A percentile compares a stretch with the other conserved stretches of the same genome.
These are phyloP conservation scores for Candida tetrigidarum DNA, from an alignment of 1,139 yeast genomes.

Conservation along the genomic window DNA sequence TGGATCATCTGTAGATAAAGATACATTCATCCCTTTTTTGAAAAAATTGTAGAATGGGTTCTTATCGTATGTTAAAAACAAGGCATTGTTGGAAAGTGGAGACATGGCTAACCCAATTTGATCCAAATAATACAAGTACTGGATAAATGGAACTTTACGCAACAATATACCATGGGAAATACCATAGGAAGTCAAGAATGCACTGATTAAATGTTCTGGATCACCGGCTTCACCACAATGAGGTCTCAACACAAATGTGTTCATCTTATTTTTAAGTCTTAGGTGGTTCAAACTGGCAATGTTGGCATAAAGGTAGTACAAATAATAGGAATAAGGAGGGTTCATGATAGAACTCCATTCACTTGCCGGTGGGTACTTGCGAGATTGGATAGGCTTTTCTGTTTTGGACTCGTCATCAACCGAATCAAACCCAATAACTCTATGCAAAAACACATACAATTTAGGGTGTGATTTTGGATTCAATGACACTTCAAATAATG, in stretches of 20 bases:
- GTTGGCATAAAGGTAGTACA: conserved; percentile 88
- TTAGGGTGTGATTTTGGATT: conserved; percentile 90
- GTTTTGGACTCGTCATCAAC: conserved; percentile 97
- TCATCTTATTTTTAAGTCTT: conserved; percentile 73
- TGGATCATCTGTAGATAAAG: conserved; percentile 75
- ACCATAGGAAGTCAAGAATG: conserved; percentile 88
- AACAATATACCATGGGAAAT: conserved; percentile 94
- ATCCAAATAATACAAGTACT: conserved; percentile 88
- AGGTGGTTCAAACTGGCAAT: conserved; percentile 83
- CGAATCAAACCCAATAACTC: conserved; percentile 97
- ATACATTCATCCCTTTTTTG: conserved; percentile 90
- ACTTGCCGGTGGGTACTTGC: conserved; percentile 80
- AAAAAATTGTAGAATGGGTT: conserved; percentile 89
- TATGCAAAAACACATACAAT: conserved; percentile 80
- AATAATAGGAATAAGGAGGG: conserved; percentile 97
- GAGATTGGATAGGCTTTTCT: conserved; percentile 73
- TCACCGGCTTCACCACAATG: conserved; percentile 99
- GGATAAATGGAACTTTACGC: conserved; percentile 93
- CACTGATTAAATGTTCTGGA: conserved; percentile 92
- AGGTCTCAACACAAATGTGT: conserved; percentile 92
- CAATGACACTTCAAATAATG: conserved; percentile 88
- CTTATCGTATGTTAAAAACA: conserved; percentile 94
- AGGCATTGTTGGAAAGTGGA: conserved; percentile 94
- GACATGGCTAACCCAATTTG: conserved; percentile 99
- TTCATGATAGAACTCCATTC: conserved; percentile 78